Conservation (phyloP, 495 filamentous ascomycete species). For the Xylaria longipes region DNA sequence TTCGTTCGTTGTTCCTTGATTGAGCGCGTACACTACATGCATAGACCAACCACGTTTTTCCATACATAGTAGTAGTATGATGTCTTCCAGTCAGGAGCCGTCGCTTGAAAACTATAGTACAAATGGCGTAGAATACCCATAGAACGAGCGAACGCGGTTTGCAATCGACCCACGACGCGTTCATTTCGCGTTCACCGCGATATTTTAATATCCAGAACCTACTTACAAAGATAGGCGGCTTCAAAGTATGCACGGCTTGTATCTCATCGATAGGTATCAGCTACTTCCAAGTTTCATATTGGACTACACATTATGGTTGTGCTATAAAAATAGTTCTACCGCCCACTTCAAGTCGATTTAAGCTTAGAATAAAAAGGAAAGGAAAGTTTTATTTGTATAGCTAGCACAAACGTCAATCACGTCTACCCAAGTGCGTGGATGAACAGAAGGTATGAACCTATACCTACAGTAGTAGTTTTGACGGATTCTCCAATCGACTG, state of each 20-base stretch:
- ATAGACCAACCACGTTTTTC: slow-evolving; percentile 6
- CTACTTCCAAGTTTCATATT: not conserved
- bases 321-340: not conserved
- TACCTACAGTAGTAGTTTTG: not conserved
- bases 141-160: not conserved
- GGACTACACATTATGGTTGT: not conserved
- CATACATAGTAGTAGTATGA: not conserved
- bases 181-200: not conserved
- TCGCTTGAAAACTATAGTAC: not conserved
- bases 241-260: not conserved
- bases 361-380: not conserved
- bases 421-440: not conserved
- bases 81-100: not conserved
- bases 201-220: not conserved
- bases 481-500: not conserved
- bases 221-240: not conserved
- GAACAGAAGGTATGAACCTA: not conserved
- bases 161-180: slow-evolving; percentile 9
- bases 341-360: not conserved
- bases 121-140: not conserved
- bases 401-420: not conserved
- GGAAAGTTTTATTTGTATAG: not conserved
- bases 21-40: slow-evolving; percentile 1
- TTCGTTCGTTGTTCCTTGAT: not conserved
- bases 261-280: not conserved